These are phyloP conservation scores for Microbotryum violaceum DNA, from an alignment of 1,284 basidiomycete species.

Conservation along the genomic window DNA sequence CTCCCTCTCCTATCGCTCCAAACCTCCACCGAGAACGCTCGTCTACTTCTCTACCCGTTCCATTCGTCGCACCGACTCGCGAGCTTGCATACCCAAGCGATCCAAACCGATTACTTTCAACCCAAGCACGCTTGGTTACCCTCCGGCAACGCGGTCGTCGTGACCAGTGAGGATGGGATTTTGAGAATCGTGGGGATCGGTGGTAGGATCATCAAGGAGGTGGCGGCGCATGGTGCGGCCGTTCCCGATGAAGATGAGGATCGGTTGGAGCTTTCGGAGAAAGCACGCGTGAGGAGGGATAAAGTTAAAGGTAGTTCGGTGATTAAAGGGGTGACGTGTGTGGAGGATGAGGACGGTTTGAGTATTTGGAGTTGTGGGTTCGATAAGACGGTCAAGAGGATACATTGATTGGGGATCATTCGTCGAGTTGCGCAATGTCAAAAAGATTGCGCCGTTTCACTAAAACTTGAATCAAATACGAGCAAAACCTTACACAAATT, in stretches of 20 bases:
- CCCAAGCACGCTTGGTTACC: conserved; percentile 32
- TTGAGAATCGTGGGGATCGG: conserved; percentile 30
- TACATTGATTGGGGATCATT: no score
- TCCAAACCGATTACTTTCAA: conserved; percentile 30
- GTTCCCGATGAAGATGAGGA: conserved; percentile 17
- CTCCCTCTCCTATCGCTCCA: conserved; percentile 32
- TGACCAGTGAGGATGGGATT: conserved; percentile 35
- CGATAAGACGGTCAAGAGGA: no score
- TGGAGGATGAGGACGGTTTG: conserved; percentile 1
- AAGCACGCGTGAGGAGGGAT: conserved; percentile 24
- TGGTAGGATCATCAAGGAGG: conserved; percentile 13
- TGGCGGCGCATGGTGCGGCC: conserved; percentile 32
- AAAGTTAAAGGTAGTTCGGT: conserved; percentile 32
- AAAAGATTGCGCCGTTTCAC: no score
- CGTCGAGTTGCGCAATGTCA: no score
- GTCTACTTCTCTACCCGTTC: conserved; percentile 34
- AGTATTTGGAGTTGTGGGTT: neutral
- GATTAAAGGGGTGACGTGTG: conserved; percentile 17
- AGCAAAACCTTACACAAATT: no score
- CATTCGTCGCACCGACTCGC: conserved; percentile 25
- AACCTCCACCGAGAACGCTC: conserved; percentile 29
- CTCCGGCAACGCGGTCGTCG: conserved; percentile 24
- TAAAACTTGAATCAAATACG: no score
- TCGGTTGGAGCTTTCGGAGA: conserved; percentile 12
- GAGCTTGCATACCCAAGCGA: conserved; percentile 32